Conservation (phyloP, 2,329 filamentous ascomycete genomes). For the Botryosphaeria dothidea region DNA sequence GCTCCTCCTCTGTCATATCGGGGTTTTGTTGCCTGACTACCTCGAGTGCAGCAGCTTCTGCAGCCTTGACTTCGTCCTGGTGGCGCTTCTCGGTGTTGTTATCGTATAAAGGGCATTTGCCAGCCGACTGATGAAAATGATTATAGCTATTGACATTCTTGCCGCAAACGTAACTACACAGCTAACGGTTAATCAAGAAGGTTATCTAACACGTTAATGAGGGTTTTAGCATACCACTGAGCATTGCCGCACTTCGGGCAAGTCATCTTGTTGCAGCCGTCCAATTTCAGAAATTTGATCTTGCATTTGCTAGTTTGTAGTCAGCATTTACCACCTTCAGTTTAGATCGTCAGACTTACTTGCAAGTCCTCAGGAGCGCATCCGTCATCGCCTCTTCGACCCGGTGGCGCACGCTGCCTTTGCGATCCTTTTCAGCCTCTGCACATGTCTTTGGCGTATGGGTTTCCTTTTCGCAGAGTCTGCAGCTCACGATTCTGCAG, state of each 20-base stretch:
- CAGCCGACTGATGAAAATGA: slow-evolving; percentile 64
- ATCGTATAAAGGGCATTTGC: slow-evolving; percentile 65
- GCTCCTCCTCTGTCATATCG: slow-evolving; percentile 56
- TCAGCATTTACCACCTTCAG: neutral
- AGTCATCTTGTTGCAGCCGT: slow-evolving; percentile 81
- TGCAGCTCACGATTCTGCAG: slow-evolving; percentile 57
- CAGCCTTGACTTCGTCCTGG: slow-evolving; percentile 61
- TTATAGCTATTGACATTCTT: slow-evolving; percentile 62
- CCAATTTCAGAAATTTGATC: slow-evolving; percentile 76
- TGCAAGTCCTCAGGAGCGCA: slow-evolving; percentile 76
- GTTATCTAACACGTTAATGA: neutral
- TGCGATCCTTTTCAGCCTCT: slow-evolving; percentile 62
- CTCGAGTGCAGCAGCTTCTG: slow-evolving; percentile 59
- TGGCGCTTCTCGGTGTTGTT: slow-evolving; percentile 58
- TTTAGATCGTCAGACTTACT: slow-evolving; percentile 34
- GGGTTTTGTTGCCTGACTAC: slow-evolving; percentile 62
- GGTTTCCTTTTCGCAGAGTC: slow-evolving; percentile 64
- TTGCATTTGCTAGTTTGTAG: slow-evolving; percentile 50
- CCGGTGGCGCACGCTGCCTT: slow-evolving; percentile 61
- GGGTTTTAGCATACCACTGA: slow-evolving; percentile 53
- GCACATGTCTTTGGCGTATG: slow-evolving; percentile 74
- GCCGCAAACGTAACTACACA: slow-evolving; percentile 65
- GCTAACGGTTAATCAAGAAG: slow-evolving; percentile 49
- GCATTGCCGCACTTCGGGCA: slow-evolving; percentile 61
- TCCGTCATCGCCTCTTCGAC: slow-evolving; percentile 85